Percentiles rank a stretch among this genome's conserved stretches.
Conservation (phyloP, 306 rosid species). For the Prunus armeniaca region DNA sequence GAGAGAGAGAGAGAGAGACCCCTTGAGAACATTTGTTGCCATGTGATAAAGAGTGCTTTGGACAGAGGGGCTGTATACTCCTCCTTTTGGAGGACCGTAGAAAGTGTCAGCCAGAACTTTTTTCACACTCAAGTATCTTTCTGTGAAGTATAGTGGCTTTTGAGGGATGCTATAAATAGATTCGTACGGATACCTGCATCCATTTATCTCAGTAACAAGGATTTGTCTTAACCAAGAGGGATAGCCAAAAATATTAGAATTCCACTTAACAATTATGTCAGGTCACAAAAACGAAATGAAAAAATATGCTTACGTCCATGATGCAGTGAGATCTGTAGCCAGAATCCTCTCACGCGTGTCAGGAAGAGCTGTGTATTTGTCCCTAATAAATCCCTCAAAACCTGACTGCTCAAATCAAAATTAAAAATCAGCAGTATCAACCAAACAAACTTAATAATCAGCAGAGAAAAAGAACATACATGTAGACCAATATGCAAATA, state of each 20-base stretch:
- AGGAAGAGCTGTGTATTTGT: conserved; percentile 84
- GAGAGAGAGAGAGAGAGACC: conserved; percentile 45
- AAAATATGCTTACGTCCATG: conserved; percentile 61
- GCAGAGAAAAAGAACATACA: conserved; percentile 13
- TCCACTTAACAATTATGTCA: background rate
- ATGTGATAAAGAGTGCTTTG: conserved; percentile 87
- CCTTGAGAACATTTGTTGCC: conserved; percentile 69
- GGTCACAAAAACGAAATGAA: background rate
- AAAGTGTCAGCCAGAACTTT: conserved; percentile 66
- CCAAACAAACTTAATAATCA: background rate
- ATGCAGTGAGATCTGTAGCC: conserved; percentile 83
- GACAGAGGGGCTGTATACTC: conserved; percentile 90
- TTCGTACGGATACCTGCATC: conserved; percentile 74
- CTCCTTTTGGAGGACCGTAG: conserved; percentile 70
- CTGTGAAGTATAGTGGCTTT: conserved; percentile 59
- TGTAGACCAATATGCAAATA: background rate
- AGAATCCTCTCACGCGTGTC: conserved; percentile 85
- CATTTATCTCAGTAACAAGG: conserved; percentile 16
- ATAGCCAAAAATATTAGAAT: background rate
- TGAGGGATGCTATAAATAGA: conserved; percentile 53
- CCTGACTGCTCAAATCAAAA: conserved; percentile 67
- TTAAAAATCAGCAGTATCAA: conserved; percentile 3
- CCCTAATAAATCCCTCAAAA: conserved; percentile 79
- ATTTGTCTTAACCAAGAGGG: background rate
- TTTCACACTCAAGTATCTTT: conserved; percentile 60